Evolutionary conservation across 805 yeast genomes (phyloP), one percentile per base, ranked within the genome.

Genomic region (Sugiyamaella boreocaroliniensis): DNA sequence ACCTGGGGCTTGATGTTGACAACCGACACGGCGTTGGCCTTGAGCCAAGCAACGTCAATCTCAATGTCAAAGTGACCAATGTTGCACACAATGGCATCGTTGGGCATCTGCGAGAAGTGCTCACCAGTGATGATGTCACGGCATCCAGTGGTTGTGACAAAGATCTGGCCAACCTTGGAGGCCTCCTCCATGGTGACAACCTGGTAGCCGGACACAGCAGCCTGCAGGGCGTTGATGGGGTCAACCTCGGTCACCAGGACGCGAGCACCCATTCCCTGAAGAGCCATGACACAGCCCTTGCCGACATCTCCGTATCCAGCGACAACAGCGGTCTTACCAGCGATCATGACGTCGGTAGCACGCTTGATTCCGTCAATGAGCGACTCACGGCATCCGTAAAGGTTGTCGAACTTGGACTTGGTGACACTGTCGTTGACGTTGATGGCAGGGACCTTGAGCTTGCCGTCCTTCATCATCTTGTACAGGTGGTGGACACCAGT

Each of bases 261-360:
- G 76, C 97, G 87, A 63, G 99, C 97, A 80, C 99, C 99, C 97
- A 92, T 90, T 71, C 95, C 90, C 78, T 88, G 85, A 69, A 93
- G 83, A 62, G 99, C 96, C 88, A 89, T 86, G 73, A 97, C 97
- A 83, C 99, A 92, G 75, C 99, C 99, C 80, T 92, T 92, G 80
- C 99, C 99, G 71, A 92, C 99, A 73, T 92, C 99, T 83, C 99
- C 99, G 80, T 84, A 92, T 77, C 99, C 99, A 58, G 97, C 97
- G 67, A 92, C 98, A 67, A 92, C 95, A 58, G 98, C 96, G 70
- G 88, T 93, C 81, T 92, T 92, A 79, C 99, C 99, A 64, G 97
- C 98, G 70, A 92, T 85, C 98, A 92, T 93, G 67, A 92, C 98
- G 71, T 92, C 99, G 70, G 99, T 92, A 74, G 98, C 99, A 80